Conservation (phyloP, 1,139 yeast genomes). For the Meyerozyma athensensis region DNA sequence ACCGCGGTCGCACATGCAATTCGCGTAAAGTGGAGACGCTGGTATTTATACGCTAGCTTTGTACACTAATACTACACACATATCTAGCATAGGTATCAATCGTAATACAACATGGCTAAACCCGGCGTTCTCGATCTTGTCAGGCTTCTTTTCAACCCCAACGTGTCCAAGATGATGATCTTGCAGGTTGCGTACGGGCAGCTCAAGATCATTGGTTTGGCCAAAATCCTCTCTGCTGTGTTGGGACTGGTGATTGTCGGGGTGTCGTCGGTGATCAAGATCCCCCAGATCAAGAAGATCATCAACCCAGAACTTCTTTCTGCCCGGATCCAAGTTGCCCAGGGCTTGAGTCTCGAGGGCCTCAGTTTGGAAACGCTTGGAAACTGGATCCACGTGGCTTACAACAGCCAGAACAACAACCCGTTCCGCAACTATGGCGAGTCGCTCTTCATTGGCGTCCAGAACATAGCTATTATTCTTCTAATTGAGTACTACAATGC, state of each 20-base stretch:
- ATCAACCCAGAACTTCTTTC: conserved; percentile 24
- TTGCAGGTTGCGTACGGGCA: conserved; percentile 37
- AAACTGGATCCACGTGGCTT: conserved; percentile 38
- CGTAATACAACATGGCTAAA: conserved; percentile 10
- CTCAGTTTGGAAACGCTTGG: conserved; percentile 35
- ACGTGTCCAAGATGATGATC: conserved; percentile 35
- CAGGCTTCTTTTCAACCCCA: conserved; percentile 30
- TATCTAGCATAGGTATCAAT: too few species aligned
- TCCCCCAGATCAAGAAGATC: conserved; percentile 42
- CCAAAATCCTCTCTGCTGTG: conserved; percentile 30
- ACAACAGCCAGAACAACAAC: conserved; percentile 33
- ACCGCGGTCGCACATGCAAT: conserved; percentile 1
- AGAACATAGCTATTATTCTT: conserved; percentile 34
- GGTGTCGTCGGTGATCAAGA: conserved; percentile 36
- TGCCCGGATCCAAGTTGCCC: conserved; percentile 29
- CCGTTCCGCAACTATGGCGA: conserved; percentile 43
- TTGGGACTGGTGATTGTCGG: conserved; percentile 37
- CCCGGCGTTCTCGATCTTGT: conserved; percentile 17
- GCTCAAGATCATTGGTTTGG: conserved; percentile 33
- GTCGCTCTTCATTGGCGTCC: conserved; percentile 36
- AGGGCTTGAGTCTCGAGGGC: conserved; percentile 36
- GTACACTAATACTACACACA: too few species aligned
- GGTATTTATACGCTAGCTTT: not conserved
- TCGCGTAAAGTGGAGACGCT: conserved; percentile 1
- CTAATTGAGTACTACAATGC: conserved; percentile 34